Conservation (phyloP, 306 rosid species). For the Malus asiatica region DNA sequence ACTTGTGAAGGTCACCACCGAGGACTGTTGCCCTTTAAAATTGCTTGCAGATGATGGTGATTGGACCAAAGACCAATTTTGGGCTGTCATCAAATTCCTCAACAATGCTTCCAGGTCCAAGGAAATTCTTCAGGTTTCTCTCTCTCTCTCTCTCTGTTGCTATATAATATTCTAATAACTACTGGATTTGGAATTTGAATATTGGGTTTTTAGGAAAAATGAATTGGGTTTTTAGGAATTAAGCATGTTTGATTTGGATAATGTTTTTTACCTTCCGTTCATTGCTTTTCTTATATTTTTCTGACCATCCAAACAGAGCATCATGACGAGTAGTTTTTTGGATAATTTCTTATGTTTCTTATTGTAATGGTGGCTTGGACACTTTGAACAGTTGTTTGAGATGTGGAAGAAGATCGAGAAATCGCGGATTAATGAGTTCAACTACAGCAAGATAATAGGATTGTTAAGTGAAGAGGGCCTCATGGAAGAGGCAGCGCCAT, state of each 20-base stretch:
- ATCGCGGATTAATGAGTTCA: slow-evolving; percentile 43
- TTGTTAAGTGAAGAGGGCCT: slow-evolving; percentile 45
- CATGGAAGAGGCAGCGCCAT: slow-evolving; percentile 36
- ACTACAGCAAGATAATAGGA: slow-evolving; percentile 48
- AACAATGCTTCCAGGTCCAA: slow-evolving; percentile 35
- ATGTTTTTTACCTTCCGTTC: neutral
- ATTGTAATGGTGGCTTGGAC: neutral
- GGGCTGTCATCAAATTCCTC: slow-evolving; percentile 61
- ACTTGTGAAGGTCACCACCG: slow-evolving; percentile 28
- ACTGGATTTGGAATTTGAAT: neutral
- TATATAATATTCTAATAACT: neutral
- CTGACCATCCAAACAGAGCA: neutral
- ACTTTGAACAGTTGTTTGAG: slow-evolving; percentile 49
- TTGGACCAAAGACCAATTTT: slow-evolving; percentile 54
- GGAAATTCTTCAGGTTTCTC: slow-evolving; percentile 44
- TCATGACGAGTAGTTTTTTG: neutral
- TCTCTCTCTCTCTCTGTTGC: neutral
- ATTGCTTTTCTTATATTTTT: neutral
- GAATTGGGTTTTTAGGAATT: neutral
- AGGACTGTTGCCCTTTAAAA: slow-evolving; percentile 29
- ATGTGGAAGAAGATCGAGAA: slow-evolving; percentile 58
- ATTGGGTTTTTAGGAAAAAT: neutral
- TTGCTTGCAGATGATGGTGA: slow-evolving; percentile 49
- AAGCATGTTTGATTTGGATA: neutral
- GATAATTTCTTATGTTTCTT: neutral